Conservation (phyloP, 176 grass and related monocot genomes). For the Carex pumila region DNA sequence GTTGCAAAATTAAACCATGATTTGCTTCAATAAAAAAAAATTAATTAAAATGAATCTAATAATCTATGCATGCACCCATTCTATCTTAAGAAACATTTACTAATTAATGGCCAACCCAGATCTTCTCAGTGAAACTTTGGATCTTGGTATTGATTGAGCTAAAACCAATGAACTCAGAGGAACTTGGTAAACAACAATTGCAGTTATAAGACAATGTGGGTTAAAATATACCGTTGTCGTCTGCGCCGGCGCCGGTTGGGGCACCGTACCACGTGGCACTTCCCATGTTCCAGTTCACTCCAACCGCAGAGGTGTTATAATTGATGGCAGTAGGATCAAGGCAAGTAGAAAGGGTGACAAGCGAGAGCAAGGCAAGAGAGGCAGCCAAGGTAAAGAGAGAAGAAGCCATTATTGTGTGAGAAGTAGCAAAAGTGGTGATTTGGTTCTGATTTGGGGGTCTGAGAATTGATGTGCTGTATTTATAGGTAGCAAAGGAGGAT, state of each 20-base stretch:
- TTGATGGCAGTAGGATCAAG: conserved; percentile 16
- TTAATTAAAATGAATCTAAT: not conserved
- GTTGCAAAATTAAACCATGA: not conserved
- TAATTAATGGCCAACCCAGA: not conserved
- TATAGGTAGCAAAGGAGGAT: conserved; percentile 9
- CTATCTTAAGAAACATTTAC: not conserved
- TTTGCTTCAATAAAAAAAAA: not conserved
- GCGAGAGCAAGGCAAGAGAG: conserved; percentile 10
- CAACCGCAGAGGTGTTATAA: conserved; percentile 28
- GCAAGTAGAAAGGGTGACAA: not conserved
- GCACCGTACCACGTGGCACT: conserved; percentile 88
- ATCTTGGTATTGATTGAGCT: not conserved
- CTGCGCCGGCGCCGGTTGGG: conserved; percentile 63
- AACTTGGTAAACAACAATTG: not conserved
- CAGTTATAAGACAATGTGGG: not conserved
- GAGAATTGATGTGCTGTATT: conserved; percentile 6
- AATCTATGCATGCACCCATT: not conserved
- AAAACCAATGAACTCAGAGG: not conserved
- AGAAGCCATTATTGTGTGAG: conserved; percentile 15
- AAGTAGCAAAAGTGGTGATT: not conserved
- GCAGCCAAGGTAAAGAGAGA: conserved; percentile 3
- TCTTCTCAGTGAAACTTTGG: not conserved
- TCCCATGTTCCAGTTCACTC: conserved; percentile 39
- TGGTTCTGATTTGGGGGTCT: conserved; percentile 8
- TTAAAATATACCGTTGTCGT: conserved; percentile 53